Base-by-base conservation (phyloP, 2,329 filamentous ascomycete genomes). In the Neonectria punicea region DNA sequence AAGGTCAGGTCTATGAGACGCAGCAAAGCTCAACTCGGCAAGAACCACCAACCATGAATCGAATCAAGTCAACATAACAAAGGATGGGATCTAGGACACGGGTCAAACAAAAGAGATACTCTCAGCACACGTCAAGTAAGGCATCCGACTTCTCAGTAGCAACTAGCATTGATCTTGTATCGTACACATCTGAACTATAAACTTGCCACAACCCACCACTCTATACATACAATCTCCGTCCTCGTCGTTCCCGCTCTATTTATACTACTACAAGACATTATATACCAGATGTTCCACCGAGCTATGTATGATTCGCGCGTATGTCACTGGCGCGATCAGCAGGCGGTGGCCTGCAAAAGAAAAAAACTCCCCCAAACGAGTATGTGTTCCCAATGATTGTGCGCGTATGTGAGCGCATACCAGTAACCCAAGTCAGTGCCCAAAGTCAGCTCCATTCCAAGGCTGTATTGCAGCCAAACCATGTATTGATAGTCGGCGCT, bases 201-300 rank as follows among this genome's bases (percentile, higher is more conserved):
- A 20, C 30, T 34, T 51, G 30, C 11, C n/a, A 14, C 18, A 14
- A 20, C 20, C 49, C 28, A 28, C 46, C 46, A 30, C 46, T 49
- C 14, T 66, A 68, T 54, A 53, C 58, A 67, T 63, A 47, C 66
- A 64, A 67, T 53, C 65, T 53, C 39, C 14, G 16, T 32, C 39
- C 43, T 20, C 49, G 7, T 64, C 34, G 20, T n/a, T 30, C 46
- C 36, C 14, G 22, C 49, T 53, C 47, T 36, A 41, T 41, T 36
- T 53, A 54, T 61, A 43, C 50, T 55, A 67, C 60, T 68, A 73
- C 65, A 68, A 75, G 65, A 73, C 71, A 77, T 75, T 75, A 75
- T 73, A 65, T 69, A 74, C 69, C 65, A 66, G 66, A 61, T 63
- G 61, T 60, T 58, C 30, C 56, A 53, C 58, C 58, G 56, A 41